phyloP scores from a whole-genome alignment of 306 rosid genomes.

The Prunus campanulata region DNA sequence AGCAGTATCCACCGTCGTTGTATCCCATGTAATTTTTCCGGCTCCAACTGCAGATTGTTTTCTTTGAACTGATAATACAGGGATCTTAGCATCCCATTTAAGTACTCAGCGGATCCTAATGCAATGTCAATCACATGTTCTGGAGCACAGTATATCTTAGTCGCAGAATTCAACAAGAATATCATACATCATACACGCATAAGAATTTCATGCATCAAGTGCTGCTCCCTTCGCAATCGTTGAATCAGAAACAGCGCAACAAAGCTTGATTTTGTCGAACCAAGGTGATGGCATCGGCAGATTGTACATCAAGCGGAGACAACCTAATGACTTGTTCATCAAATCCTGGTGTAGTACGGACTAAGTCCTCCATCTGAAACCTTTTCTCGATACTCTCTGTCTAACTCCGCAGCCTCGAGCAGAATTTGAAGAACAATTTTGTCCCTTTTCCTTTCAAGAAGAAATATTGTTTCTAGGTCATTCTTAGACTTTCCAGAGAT shows the following conservation, averaged over 20 bases:
- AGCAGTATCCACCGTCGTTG: constrained; percentile 82
- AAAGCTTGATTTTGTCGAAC: constrained; percentile 91
- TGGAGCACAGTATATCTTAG: constrained; percentile 67
- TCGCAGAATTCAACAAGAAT: constrained; percentile 73
- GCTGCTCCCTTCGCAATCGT: constrained; percentile 56
- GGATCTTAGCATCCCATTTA: constrained; percentile 60
- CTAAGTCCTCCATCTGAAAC: constrained; percentile 43
- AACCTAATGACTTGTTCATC: constrained; percentile 64
- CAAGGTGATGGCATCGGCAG: constrained; percentile 81
- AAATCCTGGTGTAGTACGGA: constrained; percentile 41
- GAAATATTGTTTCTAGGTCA: constrained; percentile 55
- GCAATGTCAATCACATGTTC: constrained; percentile 73
- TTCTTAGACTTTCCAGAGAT: constrained; percentile 48
- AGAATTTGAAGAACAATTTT: constrained; percentile 69
- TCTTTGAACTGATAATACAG: constrained; percentile 57
- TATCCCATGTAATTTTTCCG: constrained; percentile 60
- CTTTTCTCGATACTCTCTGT: constrained; percentile 53
- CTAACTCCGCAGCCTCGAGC: constrained; percentile 90
- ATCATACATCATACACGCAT: constrained; percentile 81
- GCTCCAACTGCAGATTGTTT: constrained; percentile 44
- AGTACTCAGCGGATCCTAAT: constrained; percentile 74
- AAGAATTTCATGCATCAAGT: constrained; percentile 89
- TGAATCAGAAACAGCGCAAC: constrained; percentile 65
- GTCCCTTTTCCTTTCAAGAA: constrained; percentile 74
- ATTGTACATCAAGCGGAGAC: constrained; percentile 55